Conservation (phyloP, 1,284 basidiomycete genomes). For the Cutaneotrichosporon sp. region DNA sequence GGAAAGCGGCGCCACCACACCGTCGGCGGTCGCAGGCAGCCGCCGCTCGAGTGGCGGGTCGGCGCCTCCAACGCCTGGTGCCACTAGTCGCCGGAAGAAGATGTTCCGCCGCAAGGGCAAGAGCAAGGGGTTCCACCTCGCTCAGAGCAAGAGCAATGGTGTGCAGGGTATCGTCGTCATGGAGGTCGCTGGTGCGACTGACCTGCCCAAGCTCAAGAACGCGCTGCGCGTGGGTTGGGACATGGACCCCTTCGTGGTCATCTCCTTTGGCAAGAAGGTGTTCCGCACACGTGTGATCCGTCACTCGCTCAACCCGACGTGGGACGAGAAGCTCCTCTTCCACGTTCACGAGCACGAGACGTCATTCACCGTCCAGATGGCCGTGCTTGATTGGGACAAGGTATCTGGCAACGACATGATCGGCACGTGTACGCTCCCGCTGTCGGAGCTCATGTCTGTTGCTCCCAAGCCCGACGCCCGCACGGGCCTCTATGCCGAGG, state of each 20-base stretch:
- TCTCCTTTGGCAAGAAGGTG: conserved; percentile 94
- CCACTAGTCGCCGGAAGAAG: background rate
- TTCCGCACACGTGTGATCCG: conserved; percentile 88
- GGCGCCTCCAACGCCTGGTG: background rate
- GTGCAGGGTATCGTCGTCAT: conserved; percentile 92
- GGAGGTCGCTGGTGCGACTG: conserved; percentile 64
- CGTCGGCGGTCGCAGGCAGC: background rate
- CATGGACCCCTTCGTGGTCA: conserved; percentile 96
- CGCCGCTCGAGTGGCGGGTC: conserved; percentile 8
- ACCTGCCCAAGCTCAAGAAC: conserved; percentile 81
- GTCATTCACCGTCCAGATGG: conserved; percentile 68
- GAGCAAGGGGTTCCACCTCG: background rate
- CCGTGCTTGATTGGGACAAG: conserved; percentile 84
- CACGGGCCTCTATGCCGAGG: conserved; percentile 66
- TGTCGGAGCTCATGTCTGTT: conserved; percentile 64
- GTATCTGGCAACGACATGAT: conserved; percentile 81
- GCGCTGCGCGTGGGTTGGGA: conserved; percentile 55
- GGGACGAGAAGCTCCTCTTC: conserved; percentile 95
- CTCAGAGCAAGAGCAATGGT: conserved; percentile 29
- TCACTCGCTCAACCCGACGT: conserved; percentile 80
- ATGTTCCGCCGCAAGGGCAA: conserved; percentile 15
- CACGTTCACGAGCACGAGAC: conserved; percentile 86
- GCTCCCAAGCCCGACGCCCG: conserved; percentile 67
- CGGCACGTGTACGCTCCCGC: conserved; percentile 65
- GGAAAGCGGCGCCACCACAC: no score